phyloP scores from a whole-genome alignment of 106 monocot genomes.

The Posidonia australis region DNA sequence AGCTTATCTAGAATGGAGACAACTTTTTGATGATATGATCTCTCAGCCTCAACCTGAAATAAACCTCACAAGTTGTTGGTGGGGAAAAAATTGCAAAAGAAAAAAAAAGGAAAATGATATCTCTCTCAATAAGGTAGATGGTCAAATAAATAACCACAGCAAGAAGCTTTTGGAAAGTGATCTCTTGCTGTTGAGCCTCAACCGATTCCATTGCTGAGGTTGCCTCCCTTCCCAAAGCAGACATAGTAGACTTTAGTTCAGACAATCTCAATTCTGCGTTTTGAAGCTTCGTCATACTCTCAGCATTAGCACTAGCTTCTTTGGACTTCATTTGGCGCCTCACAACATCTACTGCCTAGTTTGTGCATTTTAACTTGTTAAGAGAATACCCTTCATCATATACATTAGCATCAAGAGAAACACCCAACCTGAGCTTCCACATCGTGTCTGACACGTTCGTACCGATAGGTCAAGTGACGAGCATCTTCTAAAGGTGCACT shows the following conservation, averaged over 20 bases:
- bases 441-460: conserved; percentile 64
- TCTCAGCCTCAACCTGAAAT: conserved; percentile 87
- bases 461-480: conserved; percentile 75
- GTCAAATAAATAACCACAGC: conserved; percentile 38
- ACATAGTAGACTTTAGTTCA: conserved; percentile 49
- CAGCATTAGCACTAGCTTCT: conserved; percentile 40
- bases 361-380: conserved; percentile 1
- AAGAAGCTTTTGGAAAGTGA: conserved; percentile 70
- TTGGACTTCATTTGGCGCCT: conserved; percentile 59
- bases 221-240: conserved; percentile 81
- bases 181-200: conserved; percentile 61
- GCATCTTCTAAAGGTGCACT: conserved; percentile 97
- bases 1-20: conserved; percentile 63
- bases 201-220: conserved; percentile 84
- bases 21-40: conserved; percentile 70
- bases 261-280: conserved; percentile 73
- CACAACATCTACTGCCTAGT: conserved; percentile 67
- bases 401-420: neutral
- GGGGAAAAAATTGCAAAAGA: neutral
- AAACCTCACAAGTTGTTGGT: neutral
- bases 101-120: neutral
- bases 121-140: too few species aligned
- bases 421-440: conserved; percentile 70
- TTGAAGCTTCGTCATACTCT: conserved; percentile 49
- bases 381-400: neutral